Evolutionary conservation across 176 grass and related monocot genomes (phyloP), one percentile per base, ranked within the genome.

Genomic region (Oryza meridionalis): DNA sequence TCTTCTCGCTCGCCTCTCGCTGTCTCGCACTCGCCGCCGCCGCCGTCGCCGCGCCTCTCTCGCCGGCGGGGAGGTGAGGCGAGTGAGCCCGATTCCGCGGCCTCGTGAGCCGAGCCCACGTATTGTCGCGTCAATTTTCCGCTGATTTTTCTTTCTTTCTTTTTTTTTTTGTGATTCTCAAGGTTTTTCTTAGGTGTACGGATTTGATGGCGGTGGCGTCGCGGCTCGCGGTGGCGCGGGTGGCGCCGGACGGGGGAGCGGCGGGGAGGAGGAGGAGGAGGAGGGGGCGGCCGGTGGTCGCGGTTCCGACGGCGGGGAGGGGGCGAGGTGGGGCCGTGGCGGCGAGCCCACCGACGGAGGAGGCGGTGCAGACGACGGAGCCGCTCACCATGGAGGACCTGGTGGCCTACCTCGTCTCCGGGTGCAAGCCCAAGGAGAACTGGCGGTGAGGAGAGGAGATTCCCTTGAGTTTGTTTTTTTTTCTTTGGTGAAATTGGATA

Each of bases 341-440:
- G 40, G 93, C 96, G 5, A 96, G 96, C 61, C 96, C 96, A 27
- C 93, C 96, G 10, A 99, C 93, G 55, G 96, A 96, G 75, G 96
- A 96, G 74, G 85, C 86, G 1, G 91, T 87, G 83, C 86, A 90
- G 78, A 31, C 65, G 61, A 90, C 88, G 59, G 96, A 96, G 73
- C 96, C 96, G 17, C 86, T 99, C 58, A 96, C 91, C 63, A 99
- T 92, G 86, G 93, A 96, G 4, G 96, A 99, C 84, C 93, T 99
- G 53, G 77, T 99, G 38, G 86, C 62, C 2, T 99, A 99, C 75
- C 88, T 99, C 68, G 89, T 62, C 62, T 96, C 96, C 63, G 96
- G 96, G 14, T 96, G 96, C 86, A 99, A 99, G 81, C 65, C 91
- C 29, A 94, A 94, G 80, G 93, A 96, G 66, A 88, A 86, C 65